Evolutionary conservation across 805 yeast genomes (phyloP).

Genomic region (Yarrowia deformans): DNA sequence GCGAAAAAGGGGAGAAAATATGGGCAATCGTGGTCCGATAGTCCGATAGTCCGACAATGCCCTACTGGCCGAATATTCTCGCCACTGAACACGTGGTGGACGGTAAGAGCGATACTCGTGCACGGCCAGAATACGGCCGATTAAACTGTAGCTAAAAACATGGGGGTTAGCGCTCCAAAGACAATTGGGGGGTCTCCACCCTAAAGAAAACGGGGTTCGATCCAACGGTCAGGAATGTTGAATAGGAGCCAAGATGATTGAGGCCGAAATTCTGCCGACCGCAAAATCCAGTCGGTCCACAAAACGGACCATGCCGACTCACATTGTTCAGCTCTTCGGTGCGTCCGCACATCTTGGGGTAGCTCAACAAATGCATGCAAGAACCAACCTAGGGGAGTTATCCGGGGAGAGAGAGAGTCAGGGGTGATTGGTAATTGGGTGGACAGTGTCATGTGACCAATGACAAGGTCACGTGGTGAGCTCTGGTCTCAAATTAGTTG

Average conservation of each 20-base stretch:
- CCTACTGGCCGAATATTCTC: too few relatives aligned
- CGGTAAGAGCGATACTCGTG: too few relatives aligned
- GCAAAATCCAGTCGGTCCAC: not conserved
- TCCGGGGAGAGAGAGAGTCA: not conserved
- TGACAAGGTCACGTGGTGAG: not conserved
- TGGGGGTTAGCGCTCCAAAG: not conserved
- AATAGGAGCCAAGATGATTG: not conserved
- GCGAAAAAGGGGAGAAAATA: too few relatives aligned
- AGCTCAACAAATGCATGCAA: slow-evolving; percentile 19
- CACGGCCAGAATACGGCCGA: slow-evolving; percentile 12
- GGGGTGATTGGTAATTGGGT: not conserved
- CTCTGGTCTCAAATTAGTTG: too few relatives aligned
- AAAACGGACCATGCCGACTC: not conserved
- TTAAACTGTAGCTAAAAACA: slow-evolving; percentile 19
- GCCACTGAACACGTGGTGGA: too few relatives aligned
- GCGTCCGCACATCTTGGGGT: slow-evolving; percentile 12
- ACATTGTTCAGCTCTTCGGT: not conserved
- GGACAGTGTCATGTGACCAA: too few relatives aligned
- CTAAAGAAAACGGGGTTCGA: not conserved
- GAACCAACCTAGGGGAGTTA: slow-evolving; percentile 1
- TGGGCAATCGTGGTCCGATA: too few relatives aligned
- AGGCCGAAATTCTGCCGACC: not conserved
- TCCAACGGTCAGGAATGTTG: not conserved
- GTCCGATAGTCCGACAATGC: too few relatives aligned
- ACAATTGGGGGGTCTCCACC: not conserved